These are phyloP conservation scores for Ammopiptanthus mongolicus DNA, from an alignment of 306 rosid species.

Conservation along the genomic window DNA sequence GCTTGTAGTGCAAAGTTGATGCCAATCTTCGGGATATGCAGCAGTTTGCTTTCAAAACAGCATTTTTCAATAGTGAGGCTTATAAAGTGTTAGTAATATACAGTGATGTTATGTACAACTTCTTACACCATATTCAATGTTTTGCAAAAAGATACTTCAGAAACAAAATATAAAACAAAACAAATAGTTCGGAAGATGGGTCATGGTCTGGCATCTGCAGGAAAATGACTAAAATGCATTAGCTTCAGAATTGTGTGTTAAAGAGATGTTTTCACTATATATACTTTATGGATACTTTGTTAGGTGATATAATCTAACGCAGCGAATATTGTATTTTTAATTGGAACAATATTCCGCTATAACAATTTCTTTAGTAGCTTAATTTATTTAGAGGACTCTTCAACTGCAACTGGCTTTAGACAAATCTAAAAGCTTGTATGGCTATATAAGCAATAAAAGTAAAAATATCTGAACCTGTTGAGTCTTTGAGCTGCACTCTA, in stretches of 20 bases:
- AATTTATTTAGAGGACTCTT: not conserved
- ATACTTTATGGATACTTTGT: not conserved
- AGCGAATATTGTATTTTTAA: not conserved
- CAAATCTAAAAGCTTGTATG: not conserved
- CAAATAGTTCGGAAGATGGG: too few species aligned
- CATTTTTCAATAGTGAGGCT: too few species aligned
- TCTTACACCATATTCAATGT: not conserved
- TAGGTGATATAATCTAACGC: not conserved
- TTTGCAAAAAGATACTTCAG: not conserved
- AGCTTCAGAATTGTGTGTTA: too few species aligned
- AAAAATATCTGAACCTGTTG: conserved; percentile 56
- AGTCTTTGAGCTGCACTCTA: conserved; percentile 96
- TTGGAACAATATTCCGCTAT: not conserved
- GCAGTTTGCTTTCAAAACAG: too few species aligned
- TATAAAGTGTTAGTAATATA: too few species aligned
- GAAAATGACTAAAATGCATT: too few species aligned
- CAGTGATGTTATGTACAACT: not conserved
- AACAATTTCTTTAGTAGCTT: not conserved
- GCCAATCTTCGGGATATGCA: not conserved
- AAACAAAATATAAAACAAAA: too few species aligned
- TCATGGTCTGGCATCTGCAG: too few species aligned
- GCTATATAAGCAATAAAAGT: not conserved
- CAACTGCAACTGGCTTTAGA: not conserved
- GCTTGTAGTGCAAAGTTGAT: not conserved
- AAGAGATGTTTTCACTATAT: too few species aligned